Conservation (phyloP, 306 rosid genomes). For the Prunus padus region DNA sequence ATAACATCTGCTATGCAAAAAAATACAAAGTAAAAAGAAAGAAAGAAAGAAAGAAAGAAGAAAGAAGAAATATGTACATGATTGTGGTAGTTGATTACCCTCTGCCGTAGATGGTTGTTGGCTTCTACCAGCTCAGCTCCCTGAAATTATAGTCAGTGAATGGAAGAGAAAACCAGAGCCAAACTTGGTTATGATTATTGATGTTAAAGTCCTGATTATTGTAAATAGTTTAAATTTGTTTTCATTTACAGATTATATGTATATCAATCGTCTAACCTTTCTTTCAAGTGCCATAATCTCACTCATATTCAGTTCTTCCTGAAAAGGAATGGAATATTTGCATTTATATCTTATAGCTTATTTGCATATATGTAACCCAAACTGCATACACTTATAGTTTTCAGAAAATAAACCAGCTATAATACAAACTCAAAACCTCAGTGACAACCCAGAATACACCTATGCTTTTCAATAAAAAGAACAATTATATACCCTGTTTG, state of each 20-base stretch:
- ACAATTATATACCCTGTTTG: no score
- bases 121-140: conserved; percentile 29
- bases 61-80: not conserved
- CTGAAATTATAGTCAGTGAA: conserved; percentile 5
- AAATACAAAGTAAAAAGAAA: not conserved
- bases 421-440: no score
- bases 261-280: conserved; percentile 21
- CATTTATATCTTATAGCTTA: not conserved
- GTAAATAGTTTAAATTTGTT: not conserved
- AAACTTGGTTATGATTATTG: not conserved
- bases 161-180: not conserved
- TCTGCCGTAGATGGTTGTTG: conserved; percentile 28
- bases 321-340: not conserved
- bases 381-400: no score
- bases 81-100: conserved; percentile 12
- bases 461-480: no score
- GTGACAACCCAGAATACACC: no score
- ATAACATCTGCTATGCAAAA: conserved; percentile 20
- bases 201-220: not conserved
- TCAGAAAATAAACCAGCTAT: no score
- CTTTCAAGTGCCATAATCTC: conserved; percentile 28
- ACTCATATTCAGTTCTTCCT: conserved; percentile 22
- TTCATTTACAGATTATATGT: not conserved
- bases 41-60: no score
- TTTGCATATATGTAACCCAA: no score